A percentile compares a stretch with the other conserved stretches of the same genome.
phyloP scores from a whole-genome alignment of 352 stramenopile species.

The Globisporangium viniferum region DNA sequence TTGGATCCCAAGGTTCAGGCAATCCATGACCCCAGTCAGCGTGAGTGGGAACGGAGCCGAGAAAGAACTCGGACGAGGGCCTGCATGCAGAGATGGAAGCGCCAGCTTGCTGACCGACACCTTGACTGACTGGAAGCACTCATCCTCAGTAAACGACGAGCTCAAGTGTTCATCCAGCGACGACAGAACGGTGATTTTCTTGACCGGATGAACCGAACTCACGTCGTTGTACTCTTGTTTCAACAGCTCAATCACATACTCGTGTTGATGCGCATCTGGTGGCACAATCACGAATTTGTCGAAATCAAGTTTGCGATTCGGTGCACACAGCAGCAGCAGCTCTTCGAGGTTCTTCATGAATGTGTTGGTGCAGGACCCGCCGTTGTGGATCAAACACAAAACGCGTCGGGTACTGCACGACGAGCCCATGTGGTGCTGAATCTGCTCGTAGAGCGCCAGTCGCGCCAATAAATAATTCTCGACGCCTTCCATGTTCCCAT shows the following conservation, averaged over 20 bases:
- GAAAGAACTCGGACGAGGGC: constrained; percentile 7
- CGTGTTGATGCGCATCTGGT: neutral
- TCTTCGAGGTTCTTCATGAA: constrained; percentile 16
- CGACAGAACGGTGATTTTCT: constrained; percentile 27
- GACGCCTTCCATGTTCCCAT: neutral
- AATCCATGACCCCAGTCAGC: constrained; percentile 16
- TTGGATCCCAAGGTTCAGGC: constrained; percentile 12
- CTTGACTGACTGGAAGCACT: constrained; percentile 6
- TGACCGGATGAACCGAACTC: constrained; percentile 5
- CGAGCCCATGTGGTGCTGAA: constrained; percentile 27
- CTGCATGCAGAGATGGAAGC: constrained; percentile 11
- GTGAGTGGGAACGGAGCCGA: constrained; percentile 13
- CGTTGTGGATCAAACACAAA: constrained; percentile 21
- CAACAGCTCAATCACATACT: constrained; percentile 4
- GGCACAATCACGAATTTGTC: constrained; percentile 22
- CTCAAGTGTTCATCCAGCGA: constrained; percentile 17
- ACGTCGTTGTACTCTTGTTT: neutral
- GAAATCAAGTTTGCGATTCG: constrained; percentile 17
- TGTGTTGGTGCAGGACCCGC: constrained; percentile 19
- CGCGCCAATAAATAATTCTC: constrained; percentile 10
- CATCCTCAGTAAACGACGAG: neutral
- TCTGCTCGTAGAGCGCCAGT: constrained; percentile 24
- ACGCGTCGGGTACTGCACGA: constrained; percentile 20
- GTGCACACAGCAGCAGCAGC: constrained; percentile 10
- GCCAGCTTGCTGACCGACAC: constrained; percentile 18